Evolutionary conservation across 148 eudicot species (phyloP), one percentile per base, ranked within the genome.

Genomic region (Limonium bicolor): DNA sequence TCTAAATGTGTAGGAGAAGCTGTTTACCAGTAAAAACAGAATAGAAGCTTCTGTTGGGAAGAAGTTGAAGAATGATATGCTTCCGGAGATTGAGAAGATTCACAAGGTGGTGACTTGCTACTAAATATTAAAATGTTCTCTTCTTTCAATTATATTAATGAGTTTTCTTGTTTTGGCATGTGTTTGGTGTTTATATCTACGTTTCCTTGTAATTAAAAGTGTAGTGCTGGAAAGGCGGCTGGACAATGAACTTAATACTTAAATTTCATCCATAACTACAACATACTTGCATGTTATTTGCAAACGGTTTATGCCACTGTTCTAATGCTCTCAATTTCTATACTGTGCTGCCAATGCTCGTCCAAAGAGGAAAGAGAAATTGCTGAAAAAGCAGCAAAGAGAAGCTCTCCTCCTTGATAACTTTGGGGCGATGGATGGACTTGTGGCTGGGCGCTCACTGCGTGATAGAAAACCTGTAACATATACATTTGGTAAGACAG

Each of bases 381-480:
- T 68, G 67, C 51, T 90, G 57, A 90, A 77, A 50, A 90, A 90
- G 63, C 97, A 90, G 47, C 97, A 90, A 19, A 62, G 97, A 55
- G 69, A 80, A 71, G 95, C 95, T 60, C 79, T 90, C 51, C 71
- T 84, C 58, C 93, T 90, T 44, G 87, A 84, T 69, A 78, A 48
- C 56, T 68, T 64, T 59, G 65, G 79, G 22, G 48, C 35, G 14
- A 62, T 80, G 70, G 87, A 90, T 62, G 97, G 82, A 41, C 62
- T 84, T 59, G 81, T 41, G 53, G 68, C 66, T 44, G 97, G 97
- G n/a, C 92, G 95, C 27, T 80, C 95, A 27, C 87, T 84, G 48
- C 97, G 95, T 55, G 93, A 75, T 55, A 70, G 97, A 60, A 90
- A 90, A 63, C 82, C 78, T 45, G 93, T 90, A 50, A 80, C 97